Percentiles rank a stretch among this genome's conserved stretches.
Conservation (phyloP, 352 stramenopile genomes). For the Pythium dissotocum region DNA sequence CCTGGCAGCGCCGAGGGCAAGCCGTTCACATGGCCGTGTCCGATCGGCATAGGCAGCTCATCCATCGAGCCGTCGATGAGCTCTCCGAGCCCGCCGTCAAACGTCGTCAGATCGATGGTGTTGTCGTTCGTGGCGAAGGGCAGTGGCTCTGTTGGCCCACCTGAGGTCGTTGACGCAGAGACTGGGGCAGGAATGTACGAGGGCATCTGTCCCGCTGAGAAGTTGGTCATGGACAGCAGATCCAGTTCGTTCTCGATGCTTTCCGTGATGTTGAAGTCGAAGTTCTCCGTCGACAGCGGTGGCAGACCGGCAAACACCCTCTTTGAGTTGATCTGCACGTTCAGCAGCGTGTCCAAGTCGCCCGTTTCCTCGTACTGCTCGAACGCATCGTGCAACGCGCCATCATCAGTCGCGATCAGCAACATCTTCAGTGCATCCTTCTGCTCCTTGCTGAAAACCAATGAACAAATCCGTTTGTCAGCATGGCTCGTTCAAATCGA, state of each 20-base stretch:
- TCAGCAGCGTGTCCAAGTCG: constrained; percentile 73
- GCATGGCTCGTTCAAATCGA: background rate
- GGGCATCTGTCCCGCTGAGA: constrained; percentile 28
- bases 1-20: constrained; percentile 56
- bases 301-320: constrained; percentile 62
- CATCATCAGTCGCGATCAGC: constrained; percentile 78
- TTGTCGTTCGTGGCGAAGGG: constrained; percentile 37
- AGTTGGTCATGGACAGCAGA: constrained; percentile 72
- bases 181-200: constrained; percentile 20
- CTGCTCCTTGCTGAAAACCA: constrained; percentile 55
- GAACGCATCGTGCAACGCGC: constrained; percentile 66
- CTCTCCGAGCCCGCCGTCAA: constrained; percentile 49
- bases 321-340: constrained; percentile 60
- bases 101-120: constrained; percentile 28
- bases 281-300: constrained; percentile 57
- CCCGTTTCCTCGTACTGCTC: constrained; percentile 81
- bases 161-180: constrained; percentile 13
- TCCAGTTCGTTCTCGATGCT: constrained; percentile 82
- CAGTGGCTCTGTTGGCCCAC: constrained; percentile 36
- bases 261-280: constrained; percentile 79
- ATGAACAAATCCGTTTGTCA: background rate
- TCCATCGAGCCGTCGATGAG: constrained; percentile 58
- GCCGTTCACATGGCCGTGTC: constrained; percentile 44
- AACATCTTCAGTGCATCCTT: constrained; percentile 82
- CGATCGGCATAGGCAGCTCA: constrained; percentile 68